Conservation (phyloP, 2,329 filamentous ascomycete genomes). For the Ceratocystis cacaofunesta region DNA sequence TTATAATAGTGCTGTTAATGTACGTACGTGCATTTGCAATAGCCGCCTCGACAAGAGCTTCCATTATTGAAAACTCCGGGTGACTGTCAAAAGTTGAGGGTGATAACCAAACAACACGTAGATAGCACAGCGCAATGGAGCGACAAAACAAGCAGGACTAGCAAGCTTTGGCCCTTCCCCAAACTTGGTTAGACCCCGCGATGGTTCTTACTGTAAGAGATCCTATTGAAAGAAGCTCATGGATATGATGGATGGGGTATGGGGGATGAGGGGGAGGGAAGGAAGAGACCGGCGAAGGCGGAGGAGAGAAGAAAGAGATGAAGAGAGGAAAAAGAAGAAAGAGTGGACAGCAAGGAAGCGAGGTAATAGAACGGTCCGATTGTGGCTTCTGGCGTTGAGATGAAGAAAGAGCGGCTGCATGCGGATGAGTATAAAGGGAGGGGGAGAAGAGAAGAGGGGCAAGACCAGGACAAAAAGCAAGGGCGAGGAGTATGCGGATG, state of each 20-base stretch:
- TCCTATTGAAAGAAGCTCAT: not conserved
- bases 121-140: not conserved
- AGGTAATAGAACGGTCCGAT: not conserved
- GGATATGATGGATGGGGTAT: not conserved
- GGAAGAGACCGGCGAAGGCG: not conserved
- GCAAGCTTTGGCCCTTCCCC: not conserved
- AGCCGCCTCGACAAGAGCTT: not conserved
- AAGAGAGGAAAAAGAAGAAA: not conserved
- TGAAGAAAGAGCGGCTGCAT: not conserved
- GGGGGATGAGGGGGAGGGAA: not conserved
- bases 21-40: not conserved
- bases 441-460: not conserved
- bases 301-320: not conserved
- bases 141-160: not conserved
- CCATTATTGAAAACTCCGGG: not conserved
- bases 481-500: not conserved
- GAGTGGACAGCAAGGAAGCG: not conserved
- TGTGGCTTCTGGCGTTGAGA: not conserved
- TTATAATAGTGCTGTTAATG: too few species aligned
- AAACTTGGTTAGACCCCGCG: not conserved
- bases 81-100: not conserved
- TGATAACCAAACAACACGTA: not conserved
- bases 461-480: not conserved
- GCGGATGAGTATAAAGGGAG: not conserved
- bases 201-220: not conserved